phyloP scores from a whole-genome alignment of 2,329 filamentous ascomycete species.

The Aspergillus brunneoviolaceus region DNA sequence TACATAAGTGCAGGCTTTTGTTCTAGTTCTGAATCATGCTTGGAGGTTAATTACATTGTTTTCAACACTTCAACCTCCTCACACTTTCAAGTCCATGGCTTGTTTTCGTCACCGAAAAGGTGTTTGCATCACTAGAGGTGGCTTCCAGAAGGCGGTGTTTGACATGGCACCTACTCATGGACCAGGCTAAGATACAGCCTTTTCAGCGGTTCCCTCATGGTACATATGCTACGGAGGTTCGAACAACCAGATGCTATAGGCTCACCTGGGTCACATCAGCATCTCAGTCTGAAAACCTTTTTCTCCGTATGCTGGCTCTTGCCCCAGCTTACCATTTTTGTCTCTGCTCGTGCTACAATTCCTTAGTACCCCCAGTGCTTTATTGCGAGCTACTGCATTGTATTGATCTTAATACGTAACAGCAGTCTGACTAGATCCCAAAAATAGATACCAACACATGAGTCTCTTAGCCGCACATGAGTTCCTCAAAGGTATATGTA shows the following conservation, averaged over 20 bases:
- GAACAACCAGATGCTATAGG: neutral
- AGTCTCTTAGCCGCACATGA: too few species aligned
- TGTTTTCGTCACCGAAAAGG: neutral
- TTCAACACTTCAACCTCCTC: neutral
- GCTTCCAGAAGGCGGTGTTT: neutral
- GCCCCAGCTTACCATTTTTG: too few species aligned
- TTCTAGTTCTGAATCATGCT: conserved; percentile 13
- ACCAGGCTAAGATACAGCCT: neutral
- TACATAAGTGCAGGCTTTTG: conserved; percentile 36
- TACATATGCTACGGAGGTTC: neutral
- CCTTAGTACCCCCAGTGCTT: too few species aligned
- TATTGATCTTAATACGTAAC: too few species aligned
- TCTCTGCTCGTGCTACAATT: too few species aligned
- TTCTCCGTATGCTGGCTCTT: too few species aligned
- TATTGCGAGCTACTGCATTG: too few species aligned
- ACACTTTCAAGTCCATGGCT: neutral
- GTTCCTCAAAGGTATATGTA: too few species aligned
- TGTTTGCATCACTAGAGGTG: neutral
- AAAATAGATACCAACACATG: too few species aligned
- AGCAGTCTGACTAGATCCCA: too few species aligned
- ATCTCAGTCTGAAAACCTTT: too few species aligned
- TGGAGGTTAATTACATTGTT: conserved; percentile 16
- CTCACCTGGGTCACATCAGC: neutral
- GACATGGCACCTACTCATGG: neutral
- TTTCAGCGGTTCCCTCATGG: neutral